Conservation (phyloP, 1,139 yeast genomes). For the Nakaseomyces kungkrabaensis region DNA sequence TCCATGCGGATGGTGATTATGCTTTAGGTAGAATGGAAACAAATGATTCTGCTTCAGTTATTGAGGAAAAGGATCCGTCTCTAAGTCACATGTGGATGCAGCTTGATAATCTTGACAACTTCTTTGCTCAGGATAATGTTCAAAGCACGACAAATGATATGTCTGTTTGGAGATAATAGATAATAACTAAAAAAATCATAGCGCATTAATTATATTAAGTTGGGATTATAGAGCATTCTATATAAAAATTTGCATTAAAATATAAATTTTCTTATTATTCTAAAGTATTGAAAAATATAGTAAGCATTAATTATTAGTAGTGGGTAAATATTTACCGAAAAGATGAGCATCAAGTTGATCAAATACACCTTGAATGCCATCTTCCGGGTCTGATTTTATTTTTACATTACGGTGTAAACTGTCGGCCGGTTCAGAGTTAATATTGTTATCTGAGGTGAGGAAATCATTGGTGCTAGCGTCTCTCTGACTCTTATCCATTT, state of each 20-base stretch:
- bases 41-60: conserved; percentile 36
- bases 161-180: conserved; percentile 1
- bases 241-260: background rate
- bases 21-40: conserved; percentile 23
- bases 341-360: conserved; percentile 76
- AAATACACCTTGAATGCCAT: conserved; percentile 59
- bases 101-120: conserved; percentile 85
- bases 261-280: background rate
- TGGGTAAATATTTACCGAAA: conserved; percentile 69
- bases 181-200: background rate
- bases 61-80: conserved; percentile 53
- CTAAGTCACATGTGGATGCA: conserved; percentile 94
- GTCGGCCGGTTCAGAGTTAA: background rate
- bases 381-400: background rate
- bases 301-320: background rate
- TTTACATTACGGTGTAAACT: background rate
- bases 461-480: background rate
- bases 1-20: conserved; percentile 41
- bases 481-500: background rate
- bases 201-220: background rate
- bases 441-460: background rate
- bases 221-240: background rate
- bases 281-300: background rate
- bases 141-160: conserved; percentile 14
- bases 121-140: conserved; percentile 67